Percentiles rank a stretch among this genome's conserved stretches.
phyloP scores from a whole-genome alignment of 2,329 filamentous ascomycete genomes.

The Alternaria brassicae region DNA sequence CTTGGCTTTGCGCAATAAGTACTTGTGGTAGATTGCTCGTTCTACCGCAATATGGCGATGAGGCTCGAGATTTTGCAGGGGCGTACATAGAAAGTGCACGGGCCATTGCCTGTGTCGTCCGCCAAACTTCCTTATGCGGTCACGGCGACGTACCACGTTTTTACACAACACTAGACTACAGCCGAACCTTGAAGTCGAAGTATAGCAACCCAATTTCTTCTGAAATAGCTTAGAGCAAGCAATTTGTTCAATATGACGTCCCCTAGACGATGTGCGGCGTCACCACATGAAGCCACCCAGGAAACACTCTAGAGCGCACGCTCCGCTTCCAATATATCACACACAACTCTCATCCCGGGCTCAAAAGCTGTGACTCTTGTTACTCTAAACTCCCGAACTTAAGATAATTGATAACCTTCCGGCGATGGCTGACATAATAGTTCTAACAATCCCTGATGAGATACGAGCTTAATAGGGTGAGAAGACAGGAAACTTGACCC shows the following conservation, averaged over 20 bases:
- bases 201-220: not conserved
- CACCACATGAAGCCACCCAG: not conserved
- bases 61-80: not conserved
- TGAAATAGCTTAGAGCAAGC: fast-evolving
- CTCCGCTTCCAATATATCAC: too few relatives aligned
- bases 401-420: too few relatives aligned
- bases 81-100: not conserved
- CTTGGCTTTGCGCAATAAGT: too few relatives aligned
- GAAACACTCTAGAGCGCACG: too few relatives aligned
- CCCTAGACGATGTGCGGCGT: too few relatives aligned
- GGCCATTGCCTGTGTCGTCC: not conserved
- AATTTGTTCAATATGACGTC: not conserved
- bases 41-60: not conserved
- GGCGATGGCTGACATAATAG: not conserved
- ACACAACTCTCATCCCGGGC: too few relatives aligned
- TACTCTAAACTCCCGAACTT: too few relatives aligned
- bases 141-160: not conserved
- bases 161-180: not conserved
- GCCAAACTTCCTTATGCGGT: not conserved
- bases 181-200: not conserved
- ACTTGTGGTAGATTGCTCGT: not conserved
- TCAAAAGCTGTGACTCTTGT: too few relatives aligned
- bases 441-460: fast-evolving
- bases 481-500: not conserved
- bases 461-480: not conserved